These are phyloP conservation scores for Eragrostis curvula DNA, from an alignment of 176 grass and related monocot species.

Conservation along the genomic window DNA sequence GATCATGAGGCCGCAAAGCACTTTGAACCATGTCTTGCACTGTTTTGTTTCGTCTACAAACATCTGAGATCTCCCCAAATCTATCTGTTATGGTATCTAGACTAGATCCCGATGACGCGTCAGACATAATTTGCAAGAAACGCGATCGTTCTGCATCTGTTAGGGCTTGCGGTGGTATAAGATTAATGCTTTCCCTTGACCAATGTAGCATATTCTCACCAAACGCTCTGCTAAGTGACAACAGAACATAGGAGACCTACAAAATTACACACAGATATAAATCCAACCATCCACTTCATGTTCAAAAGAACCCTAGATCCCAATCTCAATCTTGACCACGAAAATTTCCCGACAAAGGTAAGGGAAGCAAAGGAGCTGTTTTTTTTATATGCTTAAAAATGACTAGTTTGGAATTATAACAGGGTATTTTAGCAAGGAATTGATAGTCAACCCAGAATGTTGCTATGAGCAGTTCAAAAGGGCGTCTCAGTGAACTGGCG, in stretches of 20 bases:
- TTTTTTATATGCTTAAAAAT: not conserved
- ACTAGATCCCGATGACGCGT: slow-evolving; percentile 73
- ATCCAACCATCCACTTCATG: not conserved
- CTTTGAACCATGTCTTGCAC: slow-evolving; percentile 94
- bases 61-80: slow-evolving; percentile 86
- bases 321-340: not conserved
- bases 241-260: slow-evolving; percentile 88
- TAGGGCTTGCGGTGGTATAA: slow-evolving; percentile 78
- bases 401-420: not conserved
- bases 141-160: slow-evolving; percentile 79
- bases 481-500: not conserved
- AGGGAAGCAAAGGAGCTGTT: not conserved
- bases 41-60: slow-evolving; percentile 80
- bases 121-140: slow-evolving; percentile 80
- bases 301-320: not conserved
- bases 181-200: slow-evolving; percentile 76
- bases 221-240: slow-evolving; percentile 80
- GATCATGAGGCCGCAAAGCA: slow-evolving; percentile 88
- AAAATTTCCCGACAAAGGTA: not conserved
- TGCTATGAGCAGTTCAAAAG: not conserved
- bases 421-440: not conserved
- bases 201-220: slow-evolving; percentile 74
- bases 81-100: slow-evolving; percentile 53
- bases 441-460: not conserved
- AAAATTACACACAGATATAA: slow-evolving; percentile 35